phyloP scores from a whole-genome alignment of 2,329 filamentous ascomycete species.

The Alternaria tenuissima region DNA sequence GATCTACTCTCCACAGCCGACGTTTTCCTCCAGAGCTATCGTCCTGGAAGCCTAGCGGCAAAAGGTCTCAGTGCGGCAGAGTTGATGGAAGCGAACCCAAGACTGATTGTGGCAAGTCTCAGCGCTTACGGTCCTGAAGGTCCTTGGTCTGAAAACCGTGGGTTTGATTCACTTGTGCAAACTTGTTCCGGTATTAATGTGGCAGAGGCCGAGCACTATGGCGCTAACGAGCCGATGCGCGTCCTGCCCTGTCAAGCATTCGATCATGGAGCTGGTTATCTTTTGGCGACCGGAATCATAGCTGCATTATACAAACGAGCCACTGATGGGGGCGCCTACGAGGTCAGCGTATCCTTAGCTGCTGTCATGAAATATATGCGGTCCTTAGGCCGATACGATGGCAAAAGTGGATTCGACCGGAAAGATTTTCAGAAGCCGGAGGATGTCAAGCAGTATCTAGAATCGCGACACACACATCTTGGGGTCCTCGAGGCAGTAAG shows the following conservation, averaged over 20 bases:
- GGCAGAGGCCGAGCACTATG: constrained; percentile 61
- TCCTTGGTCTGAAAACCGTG: constrained; percentile 57
- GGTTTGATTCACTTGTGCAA: constrained; percentile 66
- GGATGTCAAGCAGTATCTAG: constrained; percentile 51
- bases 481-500: constrained; percentile 58
- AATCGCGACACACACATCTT: constrained; percentile 57
- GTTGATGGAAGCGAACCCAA: constrained; percentile 52
- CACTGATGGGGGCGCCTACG: constrained; percentile 57
- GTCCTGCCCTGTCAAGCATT: constrained; percentile 64
- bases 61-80: constrained; percentile 54
- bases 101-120: constrained; percentile 61
- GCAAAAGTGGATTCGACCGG: constrained; percentile 54
- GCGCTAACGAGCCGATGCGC: constrained; percentile 51
- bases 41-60: constrained; percentile 57
- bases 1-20: constrained; percentile 60
- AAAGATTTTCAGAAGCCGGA: constrained; percentile 42
- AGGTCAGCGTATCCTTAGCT: constrained; percentile 65
- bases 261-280: constrained; percentile 64
- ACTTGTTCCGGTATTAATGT: constrained; percentile 65
- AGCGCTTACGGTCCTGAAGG: constrained; percentile 62
- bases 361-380: constrained; percentile 65
- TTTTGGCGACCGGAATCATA: constrained; percentile 63
- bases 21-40: constrained; percentile 63
- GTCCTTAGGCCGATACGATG: constrained; percentile 62
- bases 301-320: constrained; percentile 61